A percentile compares a stretch with the other conserved stretches of the same genome.
phyloP scores from a whole-genome alignment of 2,329 filamentous ascomycete species.

The Epichloe uncinata region DNA sequence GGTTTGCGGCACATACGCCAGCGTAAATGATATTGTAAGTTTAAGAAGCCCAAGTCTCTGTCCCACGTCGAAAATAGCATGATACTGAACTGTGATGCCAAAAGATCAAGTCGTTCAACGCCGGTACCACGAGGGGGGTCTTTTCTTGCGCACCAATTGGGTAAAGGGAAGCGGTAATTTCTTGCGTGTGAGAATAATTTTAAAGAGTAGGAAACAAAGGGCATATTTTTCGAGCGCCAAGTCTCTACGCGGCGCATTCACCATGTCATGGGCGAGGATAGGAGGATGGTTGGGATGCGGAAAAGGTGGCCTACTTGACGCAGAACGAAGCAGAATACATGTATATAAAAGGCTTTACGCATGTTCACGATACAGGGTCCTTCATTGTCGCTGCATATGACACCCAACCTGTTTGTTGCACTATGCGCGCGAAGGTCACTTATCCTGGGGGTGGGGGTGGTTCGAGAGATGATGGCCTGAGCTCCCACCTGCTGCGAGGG shows the following conservation, averaged over 20 bases:
- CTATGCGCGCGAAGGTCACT: no score
- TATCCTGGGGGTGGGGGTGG: no score
- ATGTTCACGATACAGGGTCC: neutral
- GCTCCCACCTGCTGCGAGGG: no score
- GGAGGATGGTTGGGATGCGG: neutral
- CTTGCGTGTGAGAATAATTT: neutral
- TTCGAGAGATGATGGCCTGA: no score
- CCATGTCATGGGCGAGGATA: neutral
- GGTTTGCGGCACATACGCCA: slow-evolving; percentile 15
- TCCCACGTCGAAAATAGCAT: neutral
- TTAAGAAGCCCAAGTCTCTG: neutral
- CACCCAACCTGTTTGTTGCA: neutral
- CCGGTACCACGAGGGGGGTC: slow-evolving; percentile 6
- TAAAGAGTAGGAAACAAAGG: neutral
- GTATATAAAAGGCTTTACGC: neutral
- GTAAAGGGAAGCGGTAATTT: neutral
- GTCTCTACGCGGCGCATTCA: neutral
- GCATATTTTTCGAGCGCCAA: neutral
- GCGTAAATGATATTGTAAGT: slow-evolving; percentile 16
- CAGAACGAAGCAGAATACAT: neutral
- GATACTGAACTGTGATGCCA: neutral
- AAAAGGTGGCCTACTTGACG: neutral
- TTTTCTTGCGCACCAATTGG: slow-evolving; percentile 9
- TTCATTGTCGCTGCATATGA: neutral
- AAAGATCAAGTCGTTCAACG: slow-evolving; percentile 7